Percentiles rank a stretch among this genome's conserved stretches.
These are phyloP conservation scores for Eutrema japonicum DNA, from an alignment of 345 rosid genomes.

Conservation along the genomic window DNA sequence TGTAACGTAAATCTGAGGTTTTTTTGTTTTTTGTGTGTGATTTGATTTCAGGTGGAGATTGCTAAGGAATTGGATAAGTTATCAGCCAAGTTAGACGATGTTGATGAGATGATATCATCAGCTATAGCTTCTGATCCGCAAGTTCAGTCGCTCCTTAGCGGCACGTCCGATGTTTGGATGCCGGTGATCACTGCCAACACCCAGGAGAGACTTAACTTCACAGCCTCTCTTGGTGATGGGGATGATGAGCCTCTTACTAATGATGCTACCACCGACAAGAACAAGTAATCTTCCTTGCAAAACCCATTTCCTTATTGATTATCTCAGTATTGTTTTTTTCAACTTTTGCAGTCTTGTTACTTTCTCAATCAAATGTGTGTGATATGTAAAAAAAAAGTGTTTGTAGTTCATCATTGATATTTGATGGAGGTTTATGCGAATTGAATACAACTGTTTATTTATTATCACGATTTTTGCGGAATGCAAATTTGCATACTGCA, in stretches of 20 bases:
- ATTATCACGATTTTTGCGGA: conserved; percentile 29
- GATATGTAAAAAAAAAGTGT: background rate
- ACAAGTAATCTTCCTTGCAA: conserved; percentile 9
- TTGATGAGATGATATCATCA: conserved; percentile 83
- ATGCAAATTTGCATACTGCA: too few relatives aligned
- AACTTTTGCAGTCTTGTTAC: background rate
- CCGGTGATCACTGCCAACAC: conserved; percentile 85
- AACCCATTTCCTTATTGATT: background rate
- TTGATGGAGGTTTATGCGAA: background rate
- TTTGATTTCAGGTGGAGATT: conserved; percentile 58
- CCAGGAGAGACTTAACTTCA: conserved; percentile 69
- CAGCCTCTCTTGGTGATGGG: conserved; percentile 44
- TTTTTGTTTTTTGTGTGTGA: background rate
- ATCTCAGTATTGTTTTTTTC: background rate
- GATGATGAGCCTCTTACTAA: conserved; percentile 22
- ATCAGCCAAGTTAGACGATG: conserved; percentile 76
- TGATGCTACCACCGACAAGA: conserved; percentile 5
- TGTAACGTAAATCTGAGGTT: background rate
- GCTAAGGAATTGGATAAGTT: conserved; percentile 82
- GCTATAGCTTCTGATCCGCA: conserved; percentile 74
- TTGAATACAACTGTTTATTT: conserved; percentile 28
- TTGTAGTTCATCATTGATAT: background rate
- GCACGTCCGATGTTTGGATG: conserved; percentile 80
- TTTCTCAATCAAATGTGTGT: background rate
- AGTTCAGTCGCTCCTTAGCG: conserved; percentile 71